Evolutionary conservation across 2,329 filamentous ascomycete genomes (phyloP).

Genomic region (Verticillium longisporum): DNA sequence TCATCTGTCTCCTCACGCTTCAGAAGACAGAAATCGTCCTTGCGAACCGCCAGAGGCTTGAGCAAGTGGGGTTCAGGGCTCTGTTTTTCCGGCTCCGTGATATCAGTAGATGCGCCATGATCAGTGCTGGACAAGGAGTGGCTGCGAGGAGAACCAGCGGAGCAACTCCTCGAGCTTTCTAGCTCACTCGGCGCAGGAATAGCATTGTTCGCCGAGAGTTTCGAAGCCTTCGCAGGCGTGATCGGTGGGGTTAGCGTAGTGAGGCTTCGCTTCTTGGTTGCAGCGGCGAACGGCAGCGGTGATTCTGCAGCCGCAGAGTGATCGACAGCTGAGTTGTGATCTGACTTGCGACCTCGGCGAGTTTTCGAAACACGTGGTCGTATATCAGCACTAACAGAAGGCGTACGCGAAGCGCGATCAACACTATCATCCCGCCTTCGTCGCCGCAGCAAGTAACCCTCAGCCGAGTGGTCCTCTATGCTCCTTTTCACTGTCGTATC

Average conservation of each 20-base stretch:
- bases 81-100: slow-evolving; percentile 44
- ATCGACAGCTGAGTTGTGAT: neutral
- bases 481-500: slow-evolving; percentile 39
- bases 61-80: slow-evolving; percentile 31
- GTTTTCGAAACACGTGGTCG: slow-evolving; percentile 41
- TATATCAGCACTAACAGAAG: slow-evolving; percentile 48
- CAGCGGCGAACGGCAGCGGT: slow-evolving; percentile 3
- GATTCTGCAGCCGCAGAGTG: neutral
- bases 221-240: slow-evolving; percentile 46
- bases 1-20: slow-evolving; percentile 23
- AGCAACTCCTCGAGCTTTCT: slow-evolving; percentile 30
- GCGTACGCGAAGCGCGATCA: slow-evolving; percentile 44
- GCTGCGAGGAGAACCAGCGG: slow-evolving; percentile 20
- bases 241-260: slow-evolving; percentile 46
- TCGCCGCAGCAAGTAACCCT: slow-evolving; percentile 50
- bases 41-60: slow-evolving; percentile 21
- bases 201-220: slow-evolving; percentile 24
- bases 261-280: slow-evolving; percentile 28
- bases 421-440: slow-evolving; percentile 45
- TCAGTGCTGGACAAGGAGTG: slow-evolving; percentile 23
- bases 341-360: slow-evolving; percentile 15
- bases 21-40: slow-evolving; percentile 11
- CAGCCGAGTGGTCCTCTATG: slow-evolving; percentile 43
- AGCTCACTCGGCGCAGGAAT: slow-evolving; percentile 18
- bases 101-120: slow-evolving; percentile 31